phyloP scores from a whole-genome alignment of 2,329 filamentous ascomycete species.

The Bipolaris victoriae region DNA sequence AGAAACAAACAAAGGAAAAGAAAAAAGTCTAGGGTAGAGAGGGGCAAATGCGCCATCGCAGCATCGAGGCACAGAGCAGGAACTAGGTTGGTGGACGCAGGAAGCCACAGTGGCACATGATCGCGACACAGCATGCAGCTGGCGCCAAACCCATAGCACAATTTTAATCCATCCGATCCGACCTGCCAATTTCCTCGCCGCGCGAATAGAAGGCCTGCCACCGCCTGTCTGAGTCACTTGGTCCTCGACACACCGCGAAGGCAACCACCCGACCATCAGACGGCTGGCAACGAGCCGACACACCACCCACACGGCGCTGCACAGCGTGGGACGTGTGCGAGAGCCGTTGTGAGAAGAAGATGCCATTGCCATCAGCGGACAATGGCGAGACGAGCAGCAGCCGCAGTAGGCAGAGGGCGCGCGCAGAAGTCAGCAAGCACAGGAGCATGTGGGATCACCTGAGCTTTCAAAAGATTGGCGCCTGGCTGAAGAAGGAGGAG shows the following conservation, averaged over 20 bases:
- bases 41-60: conserved; percentile 1
- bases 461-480: conserved; percentile 49
- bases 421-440: conserved; percentile 43
- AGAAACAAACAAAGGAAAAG: background rate
- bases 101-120: conserved; percentile 38
- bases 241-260: conserved; percentile 8
- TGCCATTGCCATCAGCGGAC: conserved; percentile 38
- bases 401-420: conserved; percentile 42
- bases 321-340: conserved; percentile 6
- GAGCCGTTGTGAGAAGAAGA: conserved; percentile 17
- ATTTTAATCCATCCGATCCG: conserved; percentile 25
- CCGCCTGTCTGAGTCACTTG: conserved; percentile 2
- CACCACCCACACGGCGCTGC: conserved; percentile 9
- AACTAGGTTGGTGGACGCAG: conserved; percentile 35
- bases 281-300: conserved; percentile 20
- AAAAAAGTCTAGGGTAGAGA: background rate
- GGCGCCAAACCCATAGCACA: conserved; percentile 41
- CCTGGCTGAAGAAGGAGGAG: conserved; percentile 51
- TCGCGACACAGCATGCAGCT: conserved; percentile 42
- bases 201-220: conserved; percentile 12
- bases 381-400: conserved; percentile 38
- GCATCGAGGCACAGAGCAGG: conserved; percentile 19
- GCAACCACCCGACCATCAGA: conserved; percentile 10
- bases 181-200: conserved; percentile 20
- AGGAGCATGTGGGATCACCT: conserved; percentile 47